Evolutionary conservation across 1,139 yeast genomes (phyloP), one percentile per base, ranked within the genome.

Genomic region (Yamadazyma dendronema): DNA sequence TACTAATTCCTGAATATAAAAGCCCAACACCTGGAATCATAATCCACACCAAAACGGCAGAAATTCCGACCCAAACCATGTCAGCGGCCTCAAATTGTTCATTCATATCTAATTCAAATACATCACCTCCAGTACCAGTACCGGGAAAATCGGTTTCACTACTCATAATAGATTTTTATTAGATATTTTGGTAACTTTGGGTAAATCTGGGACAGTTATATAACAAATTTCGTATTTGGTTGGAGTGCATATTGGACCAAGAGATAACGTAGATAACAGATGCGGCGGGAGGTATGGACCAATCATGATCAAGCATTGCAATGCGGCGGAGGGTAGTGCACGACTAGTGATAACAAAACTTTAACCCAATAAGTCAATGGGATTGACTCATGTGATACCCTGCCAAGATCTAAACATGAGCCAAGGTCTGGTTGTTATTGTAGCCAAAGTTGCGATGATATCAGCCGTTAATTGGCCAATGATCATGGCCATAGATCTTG

Each of bases 21-120:
- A 90, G 67, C 41, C 97, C 97, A 36, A 90, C 82, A 43, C 97
- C 97, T 24, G 97, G 97, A 57, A 84, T 78, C 96, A 90, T 89
- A 53, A 89, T 79, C 92, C 95, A 88, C 45, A 89, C 96, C 41
- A 89, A 71, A 13, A 77, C 82, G 6, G 81, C 79, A 9, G 92
- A 76, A 10, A 78, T 73, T 59, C 84, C 89, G 43, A 90, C 75
- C 96, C 96, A 90, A 14, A 80, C 88, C 90, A 87, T 84, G 59
- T 88, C 88, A 43, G 83, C 90, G 31, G 65, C 66, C 46, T 84
- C 82, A 59, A 76, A 90, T 53, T 78, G 83, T n/a, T 67, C 63
- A 60, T 88, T 88, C 54, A 89, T 70, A 61, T 90, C 85, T 31
- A 77, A 75, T 21, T 77, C 74, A 56, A 85, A 68, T 29, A 88